Evolutionary conservation across 2,329 filamentous ascomycete genomes (phyloP).

Genomic region (Apiospora kogelbergensis): DNA sequence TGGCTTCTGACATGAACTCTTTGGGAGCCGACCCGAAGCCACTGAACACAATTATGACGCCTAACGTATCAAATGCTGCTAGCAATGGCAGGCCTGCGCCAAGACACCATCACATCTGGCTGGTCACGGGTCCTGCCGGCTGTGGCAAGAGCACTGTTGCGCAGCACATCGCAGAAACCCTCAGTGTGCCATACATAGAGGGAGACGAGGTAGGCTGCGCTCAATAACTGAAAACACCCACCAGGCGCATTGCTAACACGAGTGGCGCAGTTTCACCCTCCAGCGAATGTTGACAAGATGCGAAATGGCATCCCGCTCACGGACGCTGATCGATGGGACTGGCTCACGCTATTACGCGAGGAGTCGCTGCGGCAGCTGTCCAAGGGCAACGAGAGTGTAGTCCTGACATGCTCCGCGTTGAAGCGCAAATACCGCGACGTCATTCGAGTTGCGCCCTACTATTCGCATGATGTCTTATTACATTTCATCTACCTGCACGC

Average conservation of each 20-base stretch:
- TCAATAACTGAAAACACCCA: neutral
- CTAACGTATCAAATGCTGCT: constrained; percentile 30
- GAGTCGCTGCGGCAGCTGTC: constrained; percentile 59
- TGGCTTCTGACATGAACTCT: constrained; percentile 26
- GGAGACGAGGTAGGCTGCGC: constrained; percentile 69
- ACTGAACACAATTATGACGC: constrained; percentile 29
- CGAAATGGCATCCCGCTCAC: constrained; percentile 77
- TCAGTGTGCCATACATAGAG: constrained; percentile 71
- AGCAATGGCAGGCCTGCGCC: constrained; percentile 26
- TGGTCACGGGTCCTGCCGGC: constrained; percentile 76
- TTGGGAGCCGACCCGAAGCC: constrained; percentile 28
- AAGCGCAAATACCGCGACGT: constrained; percentile 98
- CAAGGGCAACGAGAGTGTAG: constrained; percentile 68
- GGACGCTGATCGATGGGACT: constrained; percentile 96
- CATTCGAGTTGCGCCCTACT: constrained; percentile 78
- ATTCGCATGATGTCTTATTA: constrained; percentile 69
- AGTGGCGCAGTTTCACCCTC: constrained; percentile 64
- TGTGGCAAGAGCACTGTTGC: constrained; percentile 80
- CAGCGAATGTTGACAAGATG: constrained; percentile 90
- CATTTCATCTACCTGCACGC: constrained; percentile 94
- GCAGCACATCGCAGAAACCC: constrained; percentile 58
- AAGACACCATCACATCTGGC: constrained; percentile 70
- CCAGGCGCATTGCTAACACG: neutral
- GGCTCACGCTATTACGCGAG: constrained; percentile 78
- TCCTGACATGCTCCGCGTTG: constrained; percentile 92